These are phyloP conservation scores for Alternaria hordeiaustralica DNA, from an alignment of 2,329 filamentous ascomycete genomes.

Conservation along the genomic window DNA sequence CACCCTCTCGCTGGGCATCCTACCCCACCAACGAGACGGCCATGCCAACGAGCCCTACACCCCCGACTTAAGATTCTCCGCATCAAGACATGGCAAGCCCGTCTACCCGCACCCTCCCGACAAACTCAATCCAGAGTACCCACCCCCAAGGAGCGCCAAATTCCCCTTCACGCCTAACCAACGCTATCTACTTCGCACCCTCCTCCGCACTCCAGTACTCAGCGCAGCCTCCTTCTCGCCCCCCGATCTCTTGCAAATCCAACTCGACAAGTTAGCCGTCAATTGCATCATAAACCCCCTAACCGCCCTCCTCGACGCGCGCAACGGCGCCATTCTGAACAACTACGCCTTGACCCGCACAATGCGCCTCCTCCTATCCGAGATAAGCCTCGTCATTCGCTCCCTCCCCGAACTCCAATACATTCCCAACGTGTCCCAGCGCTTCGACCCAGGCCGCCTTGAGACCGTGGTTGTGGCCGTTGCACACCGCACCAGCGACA, in stretches of 20 bases:
- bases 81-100: constrained; percentile 3
- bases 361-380: constrained; percentile 74
- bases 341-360: constrained; percentile 70
- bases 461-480: constrained; percentile 65
- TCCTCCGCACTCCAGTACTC: constrained; percentile 69
- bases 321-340: constrained; percentile 73
- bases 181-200: constrained; percentile 68
- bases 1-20: constrained; percentile 62
- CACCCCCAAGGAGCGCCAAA: constrained; percentile 20
- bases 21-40: constrained; percentile 50
- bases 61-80: constrained; percentile 21
- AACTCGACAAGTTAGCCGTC: constrained; percentile 80
- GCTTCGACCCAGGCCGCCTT: constrained; percentile 68
- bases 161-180: constrained; percentile 52
- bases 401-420: constrained; percentile 75
- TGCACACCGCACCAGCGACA: constrained; percentile 60
- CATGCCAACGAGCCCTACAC: constrained; percentile 32
- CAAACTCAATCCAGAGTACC: constrained; percentile 22
- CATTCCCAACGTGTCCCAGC: constrained; percentile 64
- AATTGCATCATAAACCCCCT: constrained; percentile 81
- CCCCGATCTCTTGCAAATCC: constrained; percentile 70
- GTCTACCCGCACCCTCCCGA: constrained; percentile 13
- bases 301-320: constrained; percentile 77
- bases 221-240: constrained; percentile 65
- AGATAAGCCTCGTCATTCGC: constrained; percentile 75